Evolutionary conservation across 2,329 filamentous ascomycete genomes (phyloP).

Genomic region (Exophiala sp.): DNA sequence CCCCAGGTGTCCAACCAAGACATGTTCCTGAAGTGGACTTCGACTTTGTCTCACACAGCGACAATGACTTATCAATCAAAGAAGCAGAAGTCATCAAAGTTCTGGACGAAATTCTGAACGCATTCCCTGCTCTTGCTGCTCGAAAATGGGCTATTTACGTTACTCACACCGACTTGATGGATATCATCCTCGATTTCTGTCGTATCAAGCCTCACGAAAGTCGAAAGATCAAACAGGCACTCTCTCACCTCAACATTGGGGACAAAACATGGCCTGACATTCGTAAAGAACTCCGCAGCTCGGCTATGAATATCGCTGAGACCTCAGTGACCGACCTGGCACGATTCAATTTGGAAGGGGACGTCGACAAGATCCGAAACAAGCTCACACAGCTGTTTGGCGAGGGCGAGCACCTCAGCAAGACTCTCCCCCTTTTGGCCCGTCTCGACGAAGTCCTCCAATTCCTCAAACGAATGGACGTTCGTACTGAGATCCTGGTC

Average conservation of each 20-base stretch:
- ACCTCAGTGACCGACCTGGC: constrained; percentile 88
- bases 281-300: constrained; percentile 18
- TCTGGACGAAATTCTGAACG: constrained; percentile 79
- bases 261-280: constrained; percentile 14
- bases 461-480: constrained; percentile 70
- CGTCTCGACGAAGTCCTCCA: constrained; percentile 75
- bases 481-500: constrained; percentile 76
- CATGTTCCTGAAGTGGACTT: constrained; percentile 91
- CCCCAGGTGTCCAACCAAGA: constrained; percentile 74
- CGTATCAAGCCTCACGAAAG: constrained; percentile 68
- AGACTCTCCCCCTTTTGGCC: constrained; percentile 58
- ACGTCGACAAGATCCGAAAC: constrained; percentile 22
- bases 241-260: constrained; percentile 79
- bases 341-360: constrained; percentile 81
- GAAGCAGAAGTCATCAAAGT: constrained; percentile 95
- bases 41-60: constrained; percentile 83
- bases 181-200: constrained; percentile 86
- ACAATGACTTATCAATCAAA: constrained; percentile 77
- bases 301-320: constrained; percentile 69
- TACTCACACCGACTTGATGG: constrained; percentile 81
- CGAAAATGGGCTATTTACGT: constrained; percentile 82
- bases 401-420: constrained; percentile 51
- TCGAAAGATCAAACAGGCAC: constrained; percentile 70
- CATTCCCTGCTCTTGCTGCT: constrained; percentile 70
- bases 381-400: constrained; percentile 45